Base-by-base conservation (phyloP, 192 early-diverging fungal species). In the Coemansia sp. region DNA sequence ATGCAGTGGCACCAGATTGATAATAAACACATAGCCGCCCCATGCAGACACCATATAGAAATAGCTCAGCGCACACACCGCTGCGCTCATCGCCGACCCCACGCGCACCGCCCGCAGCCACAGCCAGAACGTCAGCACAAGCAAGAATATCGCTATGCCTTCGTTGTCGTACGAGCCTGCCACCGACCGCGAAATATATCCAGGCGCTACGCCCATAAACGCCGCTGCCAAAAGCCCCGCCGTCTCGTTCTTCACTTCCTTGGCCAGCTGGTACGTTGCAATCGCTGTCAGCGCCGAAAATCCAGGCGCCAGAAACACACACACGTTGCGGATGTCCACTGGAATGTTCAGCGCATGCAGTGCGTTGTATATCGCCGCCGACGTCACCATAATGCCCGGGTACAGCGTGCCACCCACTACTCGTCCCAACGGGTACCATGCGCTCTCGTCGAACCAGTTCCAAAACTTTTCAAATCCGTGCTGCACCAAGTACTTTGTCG, bases 11-110 rank as follows among this genome's bases (percentile, higher is more conserved):
- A 99, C 90, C 70, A 99, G 68, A 78, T 99, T 99, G 77, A 94
- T 99, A 65, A 99, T 98, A 69, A 99, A 99, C 49, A 97, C 97
- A 71, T 99, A 99, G 50, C 98, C 98, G 79, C 98, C 98, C 98
- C 98, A 99, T 11, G 96, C 91, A 11, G 94, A 89, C 2, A 99
- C 98, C 98, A 99, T 99, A 86, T 97, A 99, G 74, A 98, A 99
- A 84, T 99, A 99, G 65, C 92, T 94, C 35, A 96, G 72, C 1
- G 95, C 98, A 0, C 95, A 82, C 62, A 89, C 72, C 39, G 91
- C 87, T 26, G 86, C 95, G 69, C 90, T 97, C 66, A 94, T 82
- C 3, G 95, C 90, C 26, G 94, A 96, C 1, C 98, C 98, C n/a
- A 91, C 75, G 61, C 96, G 96, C 37, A 98, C 80, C 1, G 96